A percentile compares a stretch with the other conserved stretches of the same genome.
Evolutionary conservation across 2,329 filamentous ascomycete species (phyloP).

Genomic region (Aspergillus ibericus): DNA sequence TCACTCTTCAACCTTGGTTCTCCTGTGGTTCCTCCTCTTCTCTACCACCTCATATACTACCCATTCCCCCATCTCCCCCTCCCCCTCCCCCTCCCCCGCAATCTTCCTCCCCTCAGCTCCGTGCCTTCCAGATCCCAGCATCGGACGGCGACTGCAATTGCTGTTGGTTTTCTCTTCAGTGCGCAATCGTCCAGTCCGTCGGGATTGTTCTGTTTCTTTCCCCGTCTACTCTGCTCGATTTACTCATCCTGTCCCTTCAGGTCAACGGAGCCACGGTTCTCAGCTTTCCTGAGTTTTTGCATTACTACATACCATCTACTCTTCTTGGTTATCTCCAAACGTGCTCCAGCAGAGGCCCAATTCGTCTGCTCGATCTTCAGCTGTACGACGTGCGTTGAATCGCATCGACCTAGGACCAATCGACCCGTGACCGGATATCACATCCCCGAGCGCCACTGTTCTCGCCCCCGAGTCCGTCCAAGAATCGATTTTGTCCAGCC

Average conservation of each 20-base stretch:
- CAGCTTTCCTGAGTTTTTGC: background rate
- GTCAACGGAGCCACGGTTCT: constrained; percentile 5
- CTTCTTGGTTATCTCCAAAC: constrained; percentile 8
- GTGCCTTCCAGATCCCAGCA: background rate
- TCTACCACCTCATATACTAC: background rate
- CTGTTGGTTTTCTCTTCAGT: background rate
- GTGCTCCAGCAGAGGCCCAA: constrained; percentile 13
- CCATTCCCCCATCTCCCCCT: background rate
- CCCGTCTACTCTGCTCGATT: background rate
- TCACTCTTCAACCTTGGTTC: background rate
- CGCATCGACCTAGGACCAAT: constrained; percentile 7
- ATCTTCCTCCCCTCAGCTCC: background rate
- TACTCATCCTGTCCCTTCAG: constrained; percentile 9
- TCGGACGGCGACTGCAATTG: background rate
- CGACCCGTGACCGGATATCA: background rate
- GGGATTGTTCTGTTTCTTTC: background rate
- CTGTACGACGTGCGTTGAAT: constrained; percentile 14
- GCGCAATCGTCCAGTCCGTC: background rate
- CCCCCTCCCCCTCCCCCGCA: background rate
- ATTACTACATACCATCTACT: constrained; percentile 15
- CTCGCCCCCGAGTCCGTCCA: background rate
- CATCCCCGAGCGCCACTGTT: background rate
- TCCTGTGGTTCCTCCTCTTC: background rate
- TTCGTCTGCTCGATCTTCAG: constrained; percentile 4
- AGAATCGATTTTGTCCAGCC: background rate